phyloP scores from a whole-genome alignment of 2,329 filamentous ascomycete species.

The Fusarium nisikadoi region DNA sequence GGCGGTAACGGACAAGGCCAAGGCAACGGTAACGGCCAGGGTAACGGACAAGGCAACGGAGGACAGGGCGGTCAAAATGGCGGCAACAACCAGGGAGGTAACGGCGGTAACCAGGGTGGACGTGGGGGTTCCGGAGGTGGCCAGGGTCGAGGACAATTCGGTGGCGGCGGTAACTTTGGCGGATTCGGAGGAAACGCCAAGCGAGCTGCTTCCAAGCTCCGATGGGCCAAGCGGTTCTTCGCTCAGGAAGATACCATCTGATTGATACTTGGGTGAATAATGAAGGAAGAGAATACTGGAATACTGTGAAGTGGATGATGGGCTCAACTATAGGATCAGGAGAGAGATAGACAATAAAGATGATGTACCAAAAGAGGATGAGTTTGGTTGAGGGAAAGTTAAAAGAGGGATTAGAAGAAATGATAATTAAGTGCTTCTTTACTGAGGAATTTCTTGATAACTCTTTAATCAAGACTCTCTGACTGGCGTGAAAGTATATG shows the following conservation, averaged over 20 bases:
- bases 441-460: not conserved
- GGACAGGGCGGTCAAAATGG: not conserved
- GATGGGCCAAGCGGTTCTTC: conserved; percentile 31
- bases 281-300: not conserved
- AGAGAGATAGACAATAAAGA: conserved; percentile 2
- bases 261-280: not conserved
- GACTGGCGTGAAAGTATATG: too few relatives aligned
- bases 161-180: not conserved
- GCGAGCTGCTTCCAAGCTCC: conserved; percentile 7
- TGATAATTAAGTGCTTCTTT: not conserved
- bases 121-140: not conserved
- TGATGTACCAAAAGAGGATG: not conserved
- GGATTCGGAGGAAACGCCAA: conserved; percentile 28
- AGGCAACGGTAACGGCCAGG: not conserved
- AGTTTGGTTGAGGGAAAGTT: not conserved
- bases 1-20: not conserved
- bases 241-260: not conserved
- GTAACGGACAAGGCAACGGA: not conserved
- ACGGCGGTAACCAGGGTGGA: not conserved
- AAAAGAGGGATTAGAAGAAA: too few relatives aligned
- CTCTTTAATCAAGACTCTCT: not conserved
- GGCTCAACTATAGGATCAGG: not conserved
- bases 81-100: not conserved
- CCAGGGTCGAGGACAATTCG: not conserved
- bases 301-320: not conserved